Evolutionary conservation across 2,329 filamentous ascomycete species (phyloP).

Genomic region (Pochonia chlamydosporia): DNA sequence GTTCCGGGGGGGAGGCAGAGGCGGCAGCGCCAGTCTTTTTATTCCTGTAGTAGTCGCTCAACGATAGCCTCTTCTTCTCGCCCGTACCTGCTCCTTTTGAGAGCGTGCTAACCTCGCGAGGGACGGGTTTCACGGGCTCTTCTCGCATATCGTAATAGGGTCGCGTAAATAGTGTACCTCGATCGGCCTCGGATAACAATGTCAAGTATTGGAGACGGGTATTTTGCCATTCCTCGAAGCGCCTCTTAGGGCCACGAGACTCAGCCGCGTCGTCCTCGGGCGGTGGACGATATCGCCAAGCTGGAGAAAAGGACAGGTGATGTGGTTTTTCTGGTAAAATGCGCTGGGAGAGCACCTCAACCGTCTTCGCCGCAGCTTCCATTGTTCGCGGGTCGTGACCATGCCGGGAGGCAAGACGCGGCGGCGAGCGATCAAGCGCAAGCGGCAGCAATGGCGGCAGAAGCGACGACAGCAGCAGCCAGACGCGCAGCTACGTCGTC

Average conservation of each 20-base stretch:
- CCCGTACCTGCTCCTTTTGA: slow-evolving; percentile 31
- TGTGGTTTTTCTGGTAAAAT: slow-evolving; percentile 48
- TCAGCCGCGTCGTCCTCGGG: slow-evolving; percentile 30
- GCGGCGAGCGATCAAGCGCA: slow-evolving; percentile 4
- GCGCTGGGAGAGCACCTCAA: slow-evolving; percentile 46
- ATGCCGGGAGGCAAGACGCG: slow-evolving; percentile 24
- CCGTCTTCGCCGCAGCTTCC: slow-evolving; percentile 54
- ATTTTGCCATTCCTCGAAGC: slow-evolving; percentile 43
- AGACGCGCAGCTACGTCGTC: slow-evolving; percentile 1
- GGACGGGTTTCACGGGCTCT: slow-evolving; percentile 36
- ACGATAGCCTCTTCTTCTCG: slow-evolving; percentile 51
- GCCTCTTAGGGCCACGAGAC: slow-evolving; percentile 15
- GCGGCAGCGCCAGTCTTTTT: slow-evolving; percentile 33
- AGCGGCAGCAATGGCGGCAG: neutral
- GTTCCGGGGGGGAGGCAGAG: slow-evolving; percentile 31
- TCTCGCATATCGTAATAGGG: slow-evolving; percentile 53
- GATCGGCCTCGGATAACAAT: slow-evolving; percentile 51
- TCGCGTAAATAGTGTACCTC: slow-evolving; percentile 50
- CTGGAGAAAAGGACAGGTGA: slow-evolving; percentile 44
- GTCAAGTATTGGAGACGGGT: slow-evolving; percentile 51
- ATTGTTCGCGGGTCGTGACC: slow-evolving; percentile 39
- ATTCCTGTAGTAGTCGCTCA: slow-evolving; percentile 57
- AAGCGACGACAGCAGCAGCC: neutral
- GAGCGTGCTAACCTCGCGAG: slow-evolving; percentile 32
- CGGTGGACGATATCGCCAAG: slow-evolving; percentile 40